Conservation (phyloP, 2,329 filamentous ascomycete genomes). For the Huntiella bhutanensis region DNA sequence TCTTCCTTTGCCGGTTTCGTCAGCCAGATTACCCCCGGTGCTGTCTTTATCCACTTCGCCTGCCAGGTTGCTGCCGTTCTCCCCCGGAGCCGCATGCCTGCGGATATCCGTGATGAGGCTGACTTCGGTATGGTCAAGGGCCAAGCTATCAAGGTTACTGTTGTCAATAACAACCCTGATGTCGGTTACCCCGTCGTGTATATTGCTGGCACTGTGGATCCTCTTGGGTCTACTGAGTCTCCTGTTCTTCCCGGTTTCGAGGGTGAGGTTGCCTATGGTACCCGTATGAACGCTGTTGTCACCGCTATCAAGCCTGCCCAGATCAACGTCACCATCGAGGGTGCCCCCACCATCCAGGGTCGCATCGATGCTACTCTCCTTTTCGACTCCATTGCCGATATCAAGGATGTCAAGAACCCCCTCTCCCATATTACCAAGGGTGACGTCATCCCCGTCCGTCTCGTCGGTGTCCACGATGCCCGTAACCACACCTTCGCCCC, state of each 20-base stretch:
- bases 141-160: constrained; percentile 54
- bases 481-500: constrained; percentile 81
- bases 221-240: constrained; percentile 16
- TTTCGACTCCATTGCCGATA: constrained; percentile 76
- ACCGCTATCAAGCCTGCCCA: constrained; percentile 80
- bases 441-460: constrained; percentile 51
- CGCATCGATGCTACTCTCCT: constrained; percentile 81
- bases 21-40: constrained; percentile 62
- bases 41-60: constrained; percentile 76
- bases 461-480: constrained; percentile 77
- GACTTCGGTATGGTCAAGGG: constrained; percentile 64
- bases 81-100: constrained; percentile 57
- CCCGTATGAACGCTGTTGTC: constrained; percentile 55
- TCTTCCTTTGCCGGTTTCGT: constrained; percentile 60
- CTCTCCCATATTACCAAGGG: constrained; percentile 40
- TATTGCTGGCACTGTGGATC: constrained; percentile 28
- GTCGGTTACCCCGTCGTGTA: constrained; percentile 45
- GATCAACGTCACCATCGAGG: constrained; percentile 72
- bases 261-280: constrained; percentile 59
- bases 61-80: constrained; percentile 59
- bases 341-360: constrained; percentile 58
- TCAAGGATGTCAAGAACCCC: constrained; percentile 63
- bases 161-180: constrained; percentile 53
- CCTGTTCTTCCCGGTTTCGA: constrained; percentile 21
- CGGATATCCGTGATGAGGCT: constrained; percentile 46